Evolutionary conservation across 768 basidiomycete species (phyloP).

Genomic region (Tylopilus felleus): DNA sequence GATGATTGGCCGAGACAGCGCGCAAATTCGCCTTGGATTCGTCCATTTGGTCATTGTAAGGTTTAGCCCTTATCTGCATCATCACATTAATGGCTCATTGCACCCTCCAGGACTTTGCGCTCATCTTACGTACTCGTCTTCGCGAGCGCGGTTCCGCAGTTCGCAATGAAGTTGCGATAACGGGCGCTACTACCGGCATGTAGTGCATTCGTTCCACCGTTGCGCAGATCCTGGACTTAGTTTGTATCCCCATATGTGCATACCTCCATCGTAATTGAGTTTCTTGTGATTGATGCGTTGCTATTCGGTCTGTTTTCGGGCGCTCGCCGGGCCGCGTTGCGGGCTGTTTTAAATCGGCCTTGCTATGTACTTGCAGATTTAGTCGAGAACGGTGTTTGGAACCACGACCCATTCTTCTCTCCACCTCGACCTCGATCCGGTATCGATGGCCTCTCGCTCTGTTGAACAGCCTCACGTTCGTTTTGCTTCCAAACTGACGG

Average conservation of each 20-base stretch:
- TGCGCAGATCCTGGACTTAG: slow-evolving; percentile 5
- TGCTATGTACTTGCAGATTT: neutral
- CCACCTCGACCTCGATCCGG: slow-evolving; percentile 11
- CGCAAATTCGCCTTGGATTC: slow-evolving; percentile 11
- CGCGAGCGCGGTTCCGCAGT: neutral
- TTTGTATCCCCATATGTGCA: slow-evolving; percentile 7
- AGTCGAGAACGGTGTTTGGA: neutral
- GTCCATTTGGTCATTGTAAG: slow-evolving; percentile 23
- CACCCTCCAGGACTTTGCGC: slow-evolving; percentile 21
- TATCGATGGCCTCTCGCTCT: slow-evolving; percentile 22
- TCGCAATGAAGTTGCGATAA: neutral
- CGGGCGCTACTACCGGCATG: neutral
- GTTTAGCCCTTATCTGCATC: neutral
- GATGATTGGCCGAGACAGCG: slow-evolving; percentile 15
- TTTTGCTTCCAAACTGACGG: slow-evolving; percentile 31
- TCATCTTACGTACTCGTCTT: slow-evolving; percentile 14
- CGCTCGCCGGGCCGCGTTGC: neutral
- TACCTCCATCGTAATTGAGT: slow-evolving; percentile 11
- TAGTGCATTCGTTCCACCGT: neutral
- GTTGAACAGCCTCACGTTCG: slow-evolving; percentile 25
- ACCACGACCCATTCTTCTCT: neutral
- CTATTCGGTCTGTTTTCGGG: neutral
- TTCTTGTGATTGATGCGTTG: slow-evolving; percentile 3
- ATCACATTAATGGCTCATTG: slow-evolving; percentile 3
- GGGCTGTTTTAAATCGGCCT: slow-evolving; percentile 12